Evolutionary conservation across 2,329 filamentous ascomycete genomes (phyloP), one percentile per base, ranked within the genome.

Genomic region (Fonsecaea erecta): DNA sequence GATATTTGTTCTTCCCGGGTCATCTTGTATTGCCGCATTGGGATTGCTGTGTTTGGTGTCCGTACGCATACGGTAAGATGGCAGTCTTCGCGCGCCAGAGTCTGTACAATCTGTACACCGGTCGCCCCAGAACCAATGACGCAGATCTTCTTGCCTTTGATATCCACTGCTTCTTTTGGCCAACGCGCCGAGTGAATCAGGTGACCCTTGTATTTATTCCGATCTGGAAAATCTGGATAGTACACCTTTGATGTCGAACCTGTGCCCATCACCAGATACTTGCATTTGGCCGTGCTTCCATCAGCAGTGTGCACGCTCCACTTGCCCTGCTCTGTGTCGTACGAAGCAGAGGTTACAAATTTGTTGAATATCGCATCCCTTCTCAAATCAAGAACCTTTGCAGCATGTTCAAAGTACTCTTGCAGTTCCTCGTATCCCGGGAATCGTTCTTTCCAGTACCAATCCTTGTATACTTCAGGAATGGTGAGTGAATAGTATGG

Each of bases 41-140:
- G 87, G 0, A 90, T 71, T 0, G 85, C 84, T 4, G 88, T 75
- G 68, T 90, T 90, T 0, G 88, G 88, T 1, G 86, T 90, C 11
- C 88, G 82, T 70, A 90, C 86, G 74, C 90, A 77, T 0, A 76
- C 72, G 1, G 76, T 81, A 16, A 90, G 68, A 1, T 83, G 75
- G 3, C 77, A 81, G 0, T 82, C 85, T 7, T 80, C 73, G 1
- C 82, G 82, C 1, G 81, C 84, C 74, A 83, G 84, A 56, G 85
- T 85, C 67, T 90, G 88, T 0, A 83, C 81, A 52, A 88, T 83
- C 69, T 90, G 88, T 1, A 90, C 83, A 0, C 87, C 87, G 0
- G 86, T 85, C 0, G 86, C 84, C 0, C 88, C 88, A 0, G 86
- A 89, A 6, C 88, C 88, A 35, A 90, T 84, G 61, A 90, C 81